phyloP scores from a whole-genome alignment of 2,329 filamentous ascomycete genomes.

The Aspergillus carbonarius region DNA sequence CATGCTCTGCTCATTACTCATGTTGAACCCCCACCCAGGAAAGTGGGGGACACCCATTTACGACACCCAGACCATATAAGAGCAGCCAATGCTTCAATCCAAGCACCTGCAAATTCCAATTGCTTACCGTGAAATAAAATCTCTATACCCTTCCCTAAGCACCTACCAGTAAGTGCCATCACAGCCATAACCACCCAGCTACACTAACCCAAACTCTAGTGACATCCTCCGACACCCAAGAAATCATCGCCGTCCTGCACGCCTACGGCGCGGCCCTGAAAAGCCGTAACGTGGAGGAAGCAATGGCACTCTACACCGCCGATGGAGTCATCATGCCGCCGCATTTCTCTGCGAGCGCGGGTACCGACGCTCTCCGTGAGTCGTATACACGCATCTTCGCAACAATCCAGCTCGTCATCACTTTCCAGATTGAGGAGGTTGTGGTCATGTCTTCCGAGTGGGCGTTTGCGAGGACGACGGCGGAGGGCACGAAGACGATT shows the following conservation, averaged over 20 bases:
- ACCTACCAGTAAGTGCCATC: not conserved
- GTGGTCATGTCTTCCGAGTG: not conserved
- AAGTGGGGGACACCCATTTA: too few species aligned
- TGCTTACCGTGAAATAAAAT: too few species aligned
- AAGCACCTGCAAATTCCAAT: too few species aligned
- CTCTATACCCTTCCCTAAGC: too few species aligned
- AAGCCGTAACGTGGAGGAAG: not conserved
- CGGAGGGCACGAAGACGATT: not conserved
- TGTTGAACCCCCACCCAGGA: too few species aligned
- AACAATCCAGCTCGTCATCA: not conserved
- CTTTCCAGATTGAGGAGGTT: not conserved
- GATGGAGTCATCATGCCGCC: not conserved
- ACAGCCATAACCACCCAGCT: too few species aligned
- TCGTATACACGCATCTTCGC: not conserved
- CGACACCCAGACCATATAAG: too few species aligned
- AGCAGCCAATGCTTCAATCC: too few species aligned
- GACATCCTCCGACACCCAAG: not conserved
- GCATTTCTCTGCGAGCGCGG: not conserved
- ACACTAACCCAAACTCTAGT: not conserved
- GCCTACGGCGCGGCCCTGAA: not conserved
- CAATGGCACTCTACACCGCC: not conserved
- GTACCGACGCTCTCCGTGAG: not conserved
- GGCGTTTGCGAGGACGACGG: not conserved
- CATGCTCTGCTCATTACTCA: too few species aligned
- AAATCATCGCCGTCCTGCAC: not conserved